A percentile compares a stretch with the other conserved stretches of the same genome.
phyloP scores from a whole-genome alignment of 2,329 filamentous ascomycete species.

The Lasiodiplodia sp. region DNA sequence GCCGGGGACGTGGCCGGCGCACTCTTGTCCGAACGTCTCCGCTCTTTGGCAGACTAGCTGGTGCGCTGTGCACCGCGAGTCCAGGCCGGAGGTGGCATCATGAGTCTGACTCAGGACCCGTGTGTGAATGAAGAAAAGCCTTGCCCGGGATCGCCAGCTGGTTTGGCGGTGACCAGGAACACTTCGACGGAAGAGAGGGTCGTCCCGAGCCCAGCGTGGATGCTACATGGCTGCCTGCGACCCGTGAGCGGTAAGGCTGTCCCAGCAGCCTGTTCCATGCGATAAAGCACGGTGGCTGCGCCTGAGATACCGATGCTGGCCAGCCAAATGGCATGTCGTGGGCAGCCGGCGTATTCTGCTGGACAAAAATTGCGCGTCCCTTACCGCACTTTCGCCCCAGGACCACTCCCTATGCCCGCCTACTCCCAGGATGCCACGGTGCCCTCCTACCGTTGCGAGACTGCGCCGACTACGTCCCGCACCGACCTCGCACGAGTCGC shows the following conservation, averaged over 20 bases:
- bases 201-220: conserved; percentile 25
- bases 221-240: conserved; percentile 13
- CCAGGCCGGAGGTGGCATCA: conserved; percentile 14
- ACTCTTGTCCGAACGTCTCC: conserved; percentile 6
- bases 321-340: background rate
- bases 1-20: background rate
- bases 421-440: background rate
- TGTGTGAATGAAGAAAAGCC: conserved; percentile 5
- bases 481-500: conserved; percentile 13
- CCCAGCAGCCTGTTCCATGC: conserved; percentile 14
- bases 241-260: conserved; percentile 18
- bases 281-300: conserved; percentile 14
- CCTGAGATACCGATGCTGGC: background rate
- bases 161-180: conserved; percentile 23
- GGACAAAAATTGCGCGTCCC: background rate
- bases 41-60: conserved; percentile 7
- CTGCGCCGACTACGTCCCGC: conserved; percentile 13
- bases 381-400: conserved; percentile 16
- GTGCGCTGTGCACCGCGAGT: conserved; percentile 13
- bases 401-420: background rate
- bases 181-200: conserved; percentile 26
- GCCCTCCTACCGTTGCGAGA: background rate
- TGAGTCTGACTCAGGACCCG: conserved; percentile 1
- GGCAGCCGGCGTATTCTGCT: background rate
- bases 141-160: conserved; percentile 12